Evolutionary conservation across 75 land plant species (phyloP), one percentile per base, ranked within the genome.

Genomic region (Ceratopteris richardii): DNA sequence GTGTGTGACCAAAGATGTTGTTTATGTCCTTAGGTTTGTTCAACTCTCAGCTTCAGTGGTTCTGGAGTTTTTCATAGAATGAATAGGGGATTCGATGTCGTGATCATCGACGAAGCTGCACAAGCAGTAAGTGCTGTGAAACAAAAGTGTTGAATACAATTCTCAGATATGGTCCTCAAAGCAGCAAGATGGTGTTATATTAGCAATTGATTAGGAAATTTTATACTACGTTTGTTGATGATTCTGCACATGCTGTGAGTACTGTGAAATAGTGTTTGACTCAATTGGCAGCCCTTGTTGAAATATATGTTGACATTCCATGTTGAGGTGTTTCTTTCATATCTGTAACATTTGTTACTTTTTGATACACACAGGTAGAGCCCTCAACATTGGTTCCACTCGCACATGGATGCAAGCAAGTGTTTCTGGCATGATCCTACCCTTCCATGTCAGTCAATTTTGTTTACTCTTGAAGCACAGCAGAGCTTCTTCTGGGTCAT

Each of bases 21-120:
- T 33, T 3, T 17, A 20, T 68, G 16, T 50, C 25, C 46, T 57
- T 84, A 93, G 98, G 98, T 93, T n/a, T 93, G 88, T 73, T 89
- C 96, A 23, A 93, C 98, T 29, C 77, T 93, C 31, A 86, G 98
- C 60, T 93, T 89, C 63, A 94, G 91, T 75, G 98, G 98, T 21
- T 77, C 96, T 56, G 53, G 83, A 51, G 50, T 81, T 21, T 84
- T 90, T 52, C 77, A 72, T 58, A 77, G 84, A 60, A 69, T 87
- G 80, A 86, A 73, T 61, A 80, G 79, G 57, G 78, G 80, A 17
- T 94, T 94, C 68, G 98, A 94, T 77, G 91, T 94, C 42, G 98
- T 94, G 44, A 78, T 94, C 31, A 94, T 94, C 33, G 98, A 94
- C 77, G 98, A 94, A 74, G 98, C 98, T 64, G 98, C 98, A 29